phyloP scores from a whole-genome alignment of 352 stramenopile genomes.

The Phytopythium chamaehyphon region DNA sequence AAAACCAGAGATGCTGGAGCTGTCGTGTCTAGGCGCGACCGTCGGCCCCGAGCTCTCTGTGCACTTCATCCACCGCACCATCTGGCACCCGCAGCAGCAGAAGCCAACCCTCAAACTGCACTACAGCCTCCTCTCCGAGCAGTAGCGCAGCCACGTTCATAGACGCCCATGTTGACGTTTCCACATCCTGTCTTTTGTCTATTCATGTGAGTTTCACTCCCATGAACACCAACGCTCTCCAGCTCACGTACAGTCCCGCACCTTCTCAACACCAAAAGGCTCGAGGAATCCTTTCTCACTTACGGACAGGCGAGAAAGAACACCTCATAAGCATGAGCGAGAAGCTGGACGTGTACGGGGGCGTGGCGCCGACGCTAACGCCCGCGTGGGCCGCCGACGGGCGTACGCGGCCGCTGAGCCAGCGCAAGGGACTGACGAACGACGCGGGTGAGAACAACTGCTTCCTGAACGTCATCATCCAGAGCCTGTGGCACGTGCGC shows the following conservation, averaged over 20 bases:
- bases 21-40: conserved; percentile 49
- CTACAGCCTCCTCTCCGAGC: conserved; percentile 36
- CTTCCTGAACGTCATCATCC: conserved; percentile 90
- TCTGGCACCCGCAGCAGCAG: conserved; percentile 56
- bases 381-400: conserved; percentile 2
- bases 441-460: conserved; percentile 86
- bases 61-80: conserved; percentile 60
- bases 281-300: too few relatives aligned
- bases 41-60: conserved; percentile 63
- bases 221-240: too few relatives aligned
- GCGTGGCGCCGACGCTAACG: too few relatives aligned
- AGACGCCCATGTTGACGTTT: too few relatives aligned
- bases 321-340: too few relatives aligned
- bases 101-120: conserved; percentile 41
- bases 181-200: too few relatives aligned
- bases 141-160: too few relatives aligned
- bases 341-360: conserved; percentile 3
- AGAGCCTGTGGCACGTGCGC: conserved; percentile 88
- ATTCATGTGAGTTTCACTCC: too few relatives aligned
- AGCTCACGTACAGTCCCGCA: too few relatives aligned
- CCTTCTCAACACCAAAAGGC: too few relatives aligned
- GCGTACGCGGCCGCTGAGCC: conserved; percentile 27
- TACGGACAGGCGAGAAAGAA: too few relatives aligned
- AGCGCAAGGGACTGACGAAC: conserved; percentile 81
- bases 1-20: conserved; percentile 35